Evolutionary conservation across 192 early-diverging fungal species (phyloP).

Genomic region (Diversispora epigaea): DNA sequence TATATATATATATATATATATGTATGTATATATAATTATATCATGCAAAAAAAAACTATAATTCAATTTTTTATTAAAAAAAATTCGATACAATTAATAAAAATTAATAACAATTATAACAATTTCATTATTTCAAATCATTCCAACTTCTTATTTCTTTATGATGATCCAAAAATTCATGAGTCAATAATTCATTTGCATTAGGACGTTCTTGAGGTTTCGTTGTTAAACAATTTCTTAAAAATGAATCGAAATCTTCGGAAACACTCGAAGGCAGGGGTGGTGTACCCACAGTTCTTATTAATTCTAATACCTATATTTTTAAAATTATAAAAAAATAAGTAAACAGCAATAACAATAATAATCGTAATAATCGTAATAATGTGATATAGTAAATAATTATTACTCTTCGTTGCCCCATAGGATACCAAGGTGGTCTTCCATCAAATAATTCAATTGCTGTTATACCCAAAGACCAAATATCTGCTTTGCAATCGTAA

Average conservation of each 20-base stretch:
- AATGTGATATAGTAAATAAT: background rate
- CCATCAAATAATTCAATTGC: slow-evolving; percentile 52
- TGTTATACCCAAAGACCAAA: slow-evolving; percentile 54
- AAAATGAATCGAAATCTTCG: slow-evolving; percentile 24
- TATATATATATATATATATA: too few species aligned
- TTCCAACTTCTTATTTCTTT: too few species aligned
- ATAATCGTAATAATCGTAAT: background rate
- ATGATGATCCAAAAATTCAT: slow-evolving; percentile 4
- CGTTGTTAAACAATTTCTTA: slow-evolving; percentile 20
- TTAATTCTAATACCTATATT: slow-evolving; percentile 16
- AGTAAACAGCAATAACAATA: background rate
- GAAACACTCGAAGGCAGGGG: slow-evolving; percentile 23
- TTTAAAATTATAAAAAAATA: background rate
- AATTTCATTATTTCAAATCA: too few species aligned
- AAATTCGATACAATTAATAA: too few species aligned
- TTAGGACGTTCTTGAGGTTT: slow-evolving; percentile 9
- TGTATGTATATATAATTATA: too few species aligned
- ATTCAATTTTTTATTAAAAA: too few species aligned
- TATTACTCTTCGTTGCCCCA: slow-evolving; percentile 24
- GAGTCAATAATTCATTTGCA: slow-evolving; percentile 9
- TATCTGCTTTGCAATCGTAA: slow-evolving; percentile 50
- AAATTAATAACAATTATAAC: too few species aligned
- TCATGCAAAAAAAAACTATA: too few species aligned
- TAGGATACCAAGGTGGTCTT: slow-evolving; percentile 46
- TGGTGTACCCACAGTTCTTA: slow-evolving; percentile 30